Base-by-base conservation (phyloP, 805 yeast genomes). In the Yarrowia porcina region DNA sequence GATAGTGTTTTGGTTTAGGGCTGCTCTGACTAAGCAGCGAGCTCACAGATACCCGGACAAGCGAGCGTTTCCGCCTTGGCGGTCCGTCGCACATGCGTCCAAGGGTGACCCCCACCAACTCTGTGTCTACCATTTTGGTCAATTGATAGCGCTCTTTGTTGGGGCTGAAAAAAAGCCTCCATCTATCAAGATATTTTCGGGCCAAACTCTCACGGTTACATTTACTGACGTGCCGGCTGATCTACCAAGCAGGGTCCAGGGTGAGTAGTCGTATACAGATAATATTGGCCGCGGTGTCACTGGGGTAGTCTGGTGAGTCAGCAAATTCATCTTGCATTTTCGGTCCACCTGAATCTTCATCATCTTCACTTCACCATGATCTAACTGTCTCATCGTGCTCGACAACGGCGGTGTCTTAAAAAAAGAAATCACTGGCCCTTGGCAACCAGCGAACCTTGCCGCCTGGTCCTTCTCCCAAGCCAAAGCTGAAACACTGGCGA, bases 211-310 rank as follows among this genome's bases (percentile, higher is more conserved):
- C 18, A 25, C 25, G 25, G 52, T 45, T 45, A 45, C 36, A 45
- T 45, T 27, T 18, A 18, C n/a, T 27, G 35, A 20, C 17, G 15
- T 42, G 50, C 50, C 23, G 33, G n/a, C n/a, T 10, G 36, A 45
- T 28, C 52, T 45, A 36, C 52, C 52, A 45, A 45, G 52, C 52
- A 45, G 52, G 52, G 52, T 45, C 52, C 52, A 30, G 36, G 52
- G 52, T 28, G 52, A 7, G 17, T 44, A 7, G 30, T 45, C 52
- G 52, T 45, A 45, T 45, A 18, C 15, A 2, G 21, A 44, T 44
- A 44, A 44, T 44, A 25, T 39, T 13, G 11, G 42, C 23, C 33
- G 15, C 15, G 10, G 15, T 30, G 33, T n/a, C n/a, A n/a, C n/a
- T n/a, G n/a, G n/a, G n/a, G n/a, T n/a, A n/a, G n/a, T n/a, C n/a